Conservation (phyloP, 495 filamentous ascomycete species). For the Neurospora sublineolata region DNA sequence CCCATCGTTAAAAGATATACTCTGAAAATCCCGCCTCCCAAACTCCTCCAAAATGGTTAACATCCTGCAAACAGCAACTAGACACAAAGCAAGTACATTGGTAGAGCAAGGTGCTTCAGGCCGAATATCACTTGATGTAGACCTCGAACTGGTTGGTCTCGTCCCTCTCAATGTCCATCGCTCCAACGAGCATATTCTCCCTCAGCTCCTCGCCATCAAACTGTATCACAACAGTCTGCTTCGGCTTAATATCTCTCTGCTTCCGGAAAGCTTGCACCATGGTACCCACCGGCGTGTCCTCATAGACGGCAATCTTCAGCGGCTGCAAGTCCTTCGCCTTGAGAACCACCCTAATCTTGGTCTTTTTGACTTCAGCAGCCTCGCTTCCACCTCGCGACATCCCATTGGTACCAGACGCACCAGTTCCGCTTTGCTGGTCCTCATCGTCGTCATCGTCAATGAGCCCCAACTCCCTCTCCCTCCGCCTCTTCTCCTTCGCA, state of each 20-base stretch:
- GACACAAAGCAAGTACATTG: no score
- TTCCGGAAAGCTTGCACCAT: conserved; percentile 30
- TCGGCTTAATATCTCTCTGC: conserved; percentile 21
- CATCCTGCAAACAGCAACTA: no score
- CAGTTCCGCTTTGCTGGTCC: background rate
- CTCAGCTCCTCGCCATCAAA: conserved; percentile 76
- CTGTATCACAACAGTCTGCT: conserved; percentile 46
- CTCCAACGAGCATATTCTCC: conserved; percentile 45
- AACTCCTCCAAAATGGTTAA: no score
- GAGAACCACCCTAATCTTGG: conserved; percentile 47
- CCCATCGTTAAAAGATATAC: no score
- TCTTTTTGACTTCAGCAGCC: conserved; percentile 24
- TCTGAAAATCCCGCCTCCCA: no score
- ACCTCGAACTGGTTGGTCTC: conserved; percentile 76
- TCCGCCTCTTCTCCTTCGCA: conserved; percentile 26
- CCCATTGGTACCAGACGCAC: background rate
- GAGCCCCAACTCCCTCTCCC: conserved; percentile 16
- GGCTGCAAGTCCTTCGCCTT: conserved; percentile 30
- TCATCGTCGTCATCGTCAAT: conserved; percentile 6
- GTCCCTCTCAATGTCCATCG: conserved; percentile 53
- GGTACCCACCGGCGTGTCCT: conserved; percentile 25
- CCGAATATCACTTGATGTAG: conserved; percentile 37
- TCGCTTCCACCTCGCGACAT: conserved; percentile 1
- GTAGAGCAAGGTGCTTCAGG: background rate
- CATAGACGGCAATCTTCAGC: conserved; percentile 26